phyloP scores from a whole-genome alignment of 306 rosid species.

The Rubus idaeus region DNA sequence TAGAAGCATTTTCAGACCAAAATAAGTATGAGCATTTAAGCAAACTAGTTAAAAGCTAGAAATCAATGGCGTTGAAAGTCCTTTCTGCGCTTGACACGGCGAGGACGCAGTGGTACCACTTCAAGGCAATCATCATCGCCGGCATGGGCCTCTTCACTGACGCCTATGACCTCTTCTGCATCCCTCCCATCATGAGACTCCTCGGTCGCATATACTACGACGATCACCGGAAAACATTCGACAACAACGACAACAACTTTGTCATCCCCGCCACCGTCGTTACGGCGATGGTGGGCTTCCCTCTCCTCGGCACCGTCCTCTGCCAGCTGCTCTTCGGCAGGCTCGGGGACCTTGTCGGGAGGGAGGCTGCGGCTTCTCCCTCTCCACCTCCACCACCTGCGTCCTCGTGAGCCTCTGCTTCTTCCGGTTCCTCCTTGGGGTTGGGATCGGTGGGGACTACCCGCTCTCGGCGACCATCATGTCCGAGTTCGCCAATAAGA shows the following conservation, averaged over 20 bases:
- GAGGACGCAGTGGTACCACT: conserved; percentile 68
- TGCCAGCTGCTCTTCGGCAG: conserved; percentile 66
- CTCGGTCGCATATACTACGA: conserved; percentile 63
- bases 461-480: conserved; percentile 80
- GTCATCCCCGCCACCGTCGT: conserved; percentile 19
- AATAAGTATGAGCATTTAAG: neutral
- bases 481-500: conserved; percentile 86
- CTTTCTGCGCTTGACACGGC: conserved; percentile 72
- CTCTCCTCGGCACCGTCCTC: conserved; percentile 50
- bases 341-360: conserved; percentile 60
- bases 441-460: conserved; percentile 88
- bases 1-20: neutral
- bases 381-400: conserved; percentile 43
- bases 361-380: conserved; percentile 69
- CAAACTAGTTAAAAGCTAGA: neutral
- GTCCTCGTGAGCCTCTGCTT: conserved; percentile 54
- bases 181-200: conserved; percentile 47
- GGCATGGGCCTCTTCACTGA: conserved; percentile 92
- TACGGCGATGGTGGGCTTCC: conserved; percentile 37
- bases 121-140: conserved; percentile 78
- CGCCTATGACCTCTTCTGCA: conserved; percentile 68
- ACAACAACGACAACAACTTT: neutral
- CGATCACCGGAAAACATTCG: no score
- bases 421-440: conserved; percentile 66
- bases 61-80: conserved; percentile 48